Percentiles rank a stretch among this genome's conserved stretches.
Conservation (phyloP, 1,284 basidiomycete species). For the Tilletiopsis washingtonensis region DNA sequence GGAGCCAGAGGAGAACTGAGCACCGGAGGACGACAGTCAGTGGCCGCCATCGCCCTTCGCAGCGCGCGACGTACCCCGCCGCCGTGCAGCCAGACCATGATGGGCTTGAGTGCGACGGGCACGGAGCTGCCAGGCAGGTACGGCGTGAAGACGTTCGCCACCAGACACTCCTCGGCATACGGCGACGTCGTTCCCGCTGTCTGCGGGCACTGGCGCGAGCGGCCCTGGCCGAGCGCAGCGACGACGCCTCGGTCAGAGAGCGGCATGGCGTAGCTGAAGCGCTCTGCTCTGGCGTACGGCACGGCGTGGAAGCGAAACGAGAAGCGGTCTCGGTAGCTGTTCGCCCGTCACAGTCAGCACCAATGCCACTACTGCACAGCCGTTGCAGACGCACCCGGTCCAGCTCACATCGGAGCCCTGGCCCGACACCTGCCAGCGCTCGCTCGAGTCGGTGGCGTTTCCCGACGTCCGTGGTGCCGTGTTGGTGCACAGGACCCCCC, state of each 20-base stretch:
- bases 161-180: conserved; percentile 52
- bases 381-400: neutral
- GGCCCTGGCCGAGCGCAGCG: neutral
- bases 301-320: conserved; percentile 4
- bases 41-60: too few species aligned
- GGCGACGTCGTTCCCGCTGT: neutral
- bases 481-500: conserved; percentile 9
- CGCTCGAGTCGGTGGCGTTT: neutral
- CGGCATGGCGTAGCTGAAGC: conserved; percentile 2
- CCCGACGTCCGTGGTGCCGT: neutral
- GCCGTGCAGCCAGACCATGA: conserved; percentile 54
- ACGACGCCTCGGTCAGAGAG: neutral
- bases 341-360: neutral
- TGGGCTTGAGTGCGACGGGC: conserved; percentile 51
- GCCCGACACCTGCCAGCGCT: neutral
- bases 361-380: neutral
- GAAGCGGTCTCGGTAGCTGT: conserved; percentile 3
- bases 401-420: neutral
- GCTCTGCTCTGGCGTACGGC: conserved; percentile 3
- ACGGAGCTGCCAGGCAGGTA: conserved; percentile 42
- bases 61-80: too few species aligned
- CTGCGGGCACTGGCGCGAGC: conserved; percentile 5
- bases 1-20: conserved; percentile 50
- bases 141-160: conserved; percentile 57
- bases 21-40: too few species aligned